Evolutionary conservation across 768 basidiomycete genomes (phyloP), one percentile per base, ranked within the genome.

Genomic region (Suillus americanus): DNA sequence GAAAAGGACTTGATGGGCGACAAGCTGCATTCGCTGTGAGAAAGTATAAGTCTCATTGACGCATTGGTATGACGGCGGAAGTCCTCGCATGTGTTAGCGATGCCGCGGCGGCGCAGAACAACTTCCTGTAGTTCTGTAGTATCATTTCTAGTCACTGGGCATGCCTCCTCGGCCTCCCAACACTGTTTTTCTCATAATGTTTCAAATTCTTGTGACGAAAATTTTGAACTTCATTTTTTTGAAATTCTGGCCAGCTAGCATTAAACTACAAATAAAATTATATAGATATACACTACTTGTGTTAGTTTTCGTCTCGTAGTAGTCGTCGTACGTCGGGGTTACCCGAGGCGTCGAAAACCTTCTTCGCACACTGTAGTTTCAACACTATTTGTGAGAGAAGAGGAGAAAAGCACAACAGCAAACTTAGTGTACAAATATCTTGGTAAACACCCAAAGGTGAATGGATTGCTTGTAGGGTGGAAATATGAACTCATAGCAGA

Each of bases 41-140:
- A 28, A 65, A 65, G 60, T 69, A 65, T 28, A 65, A 65, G 48
- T 69, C 68, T 23, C 68, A 69, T 37, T 56, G 68, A 16, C 38
- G 56, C 23, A 46, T 65, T 35, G 63, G 63, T 48, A 33, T 57
- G 18, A 54, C 38, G 3, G 40, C 37, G 1, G 33, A 61, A 35
- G 59, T 60, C n/a, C 37, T 62, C 30, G 18, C 51, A 53, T 53
- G 16, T 9, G 16, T 53, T 18, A 53, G 28, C 30, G 5, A 20
- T 54, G 51, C 30, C 4, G 30, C 30, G 2, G 28, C 6, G 18
- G n/a, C 12, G 8, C 33, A 30, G 20, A 40, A 28, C n/a, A n/a
- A n/a, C 41, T 3, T 35, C 48, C n/a, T 13, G 13, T 59, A 40
- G 50, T 23, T 23, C 6, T 18, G 20, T n/a, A 37, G 33, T 40